Conservation (phyloP, 2,329 filamentous ascomycete species). For the Blumeria graminis region DNA sequence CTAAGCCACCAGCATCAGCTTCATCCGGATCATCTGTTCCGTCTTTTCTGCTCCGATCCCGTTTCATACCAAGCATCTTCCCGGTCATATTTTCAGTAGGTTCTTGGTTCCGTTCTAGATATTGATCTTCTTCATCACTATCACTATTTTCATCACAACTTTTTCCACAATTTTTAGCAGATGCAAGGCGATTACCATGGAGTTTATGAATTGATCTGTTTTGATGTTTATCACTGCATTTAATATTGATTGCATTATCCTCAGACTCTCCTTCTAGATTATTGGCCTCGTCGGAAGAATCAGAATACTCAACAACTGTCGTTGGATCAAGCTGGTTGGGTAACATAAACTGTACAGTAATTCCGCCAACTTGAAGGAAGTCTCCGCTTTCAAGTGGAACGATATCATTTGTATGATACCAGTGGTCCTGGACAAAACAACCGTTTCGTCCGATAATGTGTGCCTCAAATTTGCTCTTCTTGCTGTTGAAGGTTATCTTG, state of each 20-base stretch:
- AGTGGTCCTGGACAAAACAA: conserved; percentile 39
- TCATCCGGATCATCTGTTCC: background rate
- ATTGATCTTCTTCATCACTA: conserved; percentile 6
- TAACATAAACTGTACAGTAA: conserved; percentile 43
- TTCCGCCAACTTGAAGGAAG: conserved; percentile 46
- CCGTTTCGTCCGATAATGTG: conserved; percentile 34
- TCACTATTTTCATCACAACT: conserved; percentile 10
- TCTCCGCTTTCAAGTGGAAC: conserved; percentile 38
- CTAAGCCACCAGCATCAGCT: background rate
- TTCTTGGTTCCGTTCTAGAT: conserved; percentile 7
- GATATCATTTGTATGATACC: conserved; percentile 26
- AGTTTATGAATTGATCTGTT: too few relatives aligned
- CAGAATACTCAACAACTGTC: conserved; percentile 26
- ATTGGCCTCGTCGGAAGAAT: conserved; percentile 24
- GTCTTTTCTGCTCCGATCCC: background rate
- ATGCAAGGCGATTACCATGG: too few relatives aligned
- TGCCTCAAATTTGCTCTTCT: conserved; percentile 39
- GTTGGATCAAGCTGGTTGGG: conserved; percentile 22
- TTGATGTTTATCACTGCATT: too few relatives aligned
- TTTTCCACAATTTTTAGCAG: conserved; percentile 4
- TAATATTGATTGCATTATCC: too few relatives aligned
- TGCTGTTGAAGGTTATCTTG: conserved; percentile 44
- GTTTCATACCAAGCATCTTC: conserved; percentile 6
- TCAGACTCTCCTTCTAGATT: conserved; percentile 17
- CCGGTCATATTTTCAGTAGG: background rate